These are phyloP conservation scores for Spinacia oleracea DNA, from an alignment of 179 eudicot genomes.

Conservation along the genomic window DNA sequence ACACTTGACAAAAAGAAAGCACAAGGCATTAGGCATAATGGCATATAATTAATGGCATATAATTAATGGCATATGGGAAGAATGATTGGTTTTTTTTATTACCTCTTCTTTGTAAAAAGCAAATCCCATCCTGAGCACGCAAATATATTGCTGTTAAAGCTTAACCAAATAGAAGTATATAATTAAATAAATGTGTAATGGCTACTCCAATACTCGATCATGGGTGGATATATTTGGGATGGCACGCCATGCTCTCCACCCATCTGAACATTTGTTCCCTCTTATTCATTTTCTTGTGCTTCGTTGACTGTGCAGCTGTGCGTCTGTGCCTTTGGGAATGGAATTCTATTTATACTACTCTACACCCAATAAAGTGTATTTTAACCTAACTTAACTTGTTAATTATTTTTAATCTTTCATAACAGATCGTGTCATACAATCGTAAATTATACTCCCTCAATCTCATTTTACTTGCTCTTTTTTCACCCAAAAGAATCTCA, in stretches of 20 bases:
- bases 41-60: no score
- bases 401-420: no score
- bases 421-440: no score
- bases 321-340: not conserved
- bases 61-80: slow-evolving; percentile 21
- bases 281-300: slow-evolving; percentile 11
- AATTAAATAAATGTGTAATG: no score
- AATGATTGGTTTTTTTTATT: slow-evolving; percentile 20
- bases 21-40: no score
- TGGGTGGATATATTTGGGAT: slow-evolving; percentile 5
- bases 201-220: no score
- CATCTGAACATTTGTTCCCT: slow-evolving; percentile 39
- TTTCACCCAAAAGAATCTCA: no score
- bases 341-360: not conserved
- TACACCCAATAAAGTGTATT: not conserved
- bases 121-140: not conserved
- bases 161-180: not conserved
- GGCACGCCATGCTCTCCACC: slow-evolving; percentile 18
- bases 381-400: not conserved
- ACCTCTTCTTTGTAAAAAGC: not conserved
- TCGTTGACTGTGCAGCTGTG: slow-evolving; percentile 30
- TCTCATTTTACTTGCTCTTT: no score
- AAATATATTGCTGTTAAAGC: not conserved
- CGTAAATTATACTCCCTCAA: no score
- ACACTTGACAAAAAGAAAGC: not conserved